These are phyloP conservation scores for Citrus reticulata DNA, from an alignment of 345 rosid genomes.

Conservation along the genomic window DNA sequence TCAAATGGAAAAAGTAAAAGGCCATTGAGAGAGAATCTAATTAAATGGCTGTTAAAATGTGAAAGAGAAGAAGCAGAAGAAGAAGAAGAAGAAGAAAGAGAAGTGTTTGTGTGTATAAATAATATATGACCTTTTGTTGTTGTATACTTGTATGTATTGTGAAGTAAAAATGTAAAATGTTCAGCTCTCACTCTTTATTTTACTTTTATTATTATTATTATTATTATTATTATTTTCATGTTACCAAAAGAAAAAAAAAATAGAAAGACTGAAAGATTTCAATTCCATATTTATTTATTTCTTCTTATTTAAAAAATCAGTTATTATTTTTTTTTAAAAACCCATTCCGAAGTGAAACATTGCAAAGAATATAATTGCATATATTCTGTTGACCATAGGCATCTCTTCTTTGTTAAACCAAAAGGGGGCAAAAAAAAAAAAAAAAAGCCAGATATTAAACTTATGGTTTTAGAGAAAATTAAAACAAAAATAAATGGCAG, in stretches of 20 bases:
- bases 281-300: not conserved
- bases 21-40: constrained; percentile 55
- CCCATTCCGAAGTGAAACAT: not conserved
- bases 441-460: not conserved
- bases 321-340: not conserved
- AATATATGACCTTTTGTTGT: constrained; percentile 17
- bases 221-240: not conserved
- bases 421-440: not conserved
- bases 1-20: constrained; percentile 53
- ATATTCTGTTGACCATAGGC: constrained; percentile 44
- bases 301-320: not conserved
- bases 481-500: not conserved
- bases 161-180: constrained; percentile 36
- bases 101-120: constrained; percentile 5
- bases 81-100: constrained; percentile 15
- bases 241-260: not conserved
- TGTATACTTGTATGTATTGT: constrained; percentile 18
- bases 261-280: not conserved
- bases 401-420: constrained; percentile 26
- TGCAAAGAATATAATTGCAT: constrained; percentile 33
- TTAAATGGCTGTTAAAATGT: constrained; percentile 54
- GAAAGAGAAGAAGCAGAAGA: constrained; percentile 29
- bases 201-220: not conserved
- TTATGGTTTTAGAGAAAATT: not conserved
- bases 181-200: constrained; percentile 20